A percentile compares a stretch with the other conserved stretches of the same genome.
phyloP scores from a whole-genome alignment of 352 stramenopile genomes.

The Globisporangium irregulare region DNA sequence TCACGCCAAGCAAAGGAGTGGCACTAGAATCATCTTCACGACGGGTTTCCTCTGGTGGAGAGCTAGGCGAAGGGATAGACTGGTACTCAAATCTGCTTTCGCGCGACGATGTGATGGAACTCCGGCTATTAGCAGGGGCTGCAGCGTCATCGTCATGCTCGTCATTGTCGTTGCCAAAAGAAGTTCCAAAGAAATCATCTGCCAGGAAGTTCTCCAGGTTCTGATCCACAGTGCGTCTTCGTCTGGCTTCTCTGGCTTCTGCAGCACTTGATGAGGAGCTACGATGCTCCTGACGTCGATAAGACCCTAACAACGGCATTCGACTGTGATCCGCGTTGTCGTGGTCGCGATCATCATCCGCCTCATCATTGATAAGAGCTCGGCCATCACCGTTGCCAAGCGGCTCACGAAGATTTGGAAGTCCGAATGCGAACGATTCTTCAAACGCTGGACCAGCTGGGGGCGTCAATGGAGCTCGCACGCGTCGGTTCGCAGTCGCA shows the following conservation, averaged over 20 bases:
- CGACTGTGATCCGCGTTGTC: constrained; percentile 51
- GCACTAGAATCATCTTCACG: constrained; percentile 4
- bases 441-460: constrained; percentile 28
- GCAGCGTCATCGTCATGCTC: constrained; percentile 24
- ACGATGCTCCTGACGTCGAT: constrained; percentile 24
- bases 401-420: constrained; percentile 28
- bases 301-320: constrained; percentile 51
- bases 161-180: constrained; percentile 28
- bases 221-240: constrained; percentile 28
- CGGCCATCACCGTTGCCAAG: constrained; percentile 20
- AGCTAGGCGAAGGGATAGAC: constrained; percentile 24
- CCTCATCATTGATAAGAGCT: constrained; percentile 33
- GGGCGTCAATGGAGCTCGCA: constrained; percentile 26
- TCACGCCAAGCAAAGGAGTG: constrained; percentile 33
- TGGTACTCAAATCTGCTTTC: constrained; percentile 9
- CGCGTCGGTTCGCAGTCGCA: constrained; percentile 1
- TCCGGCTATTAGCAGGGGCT: constrained; percentile 18
- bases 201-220: constrained; percentile 50
- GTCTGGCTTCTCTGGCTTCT: constrained; percentile 19
- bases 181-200: constrained; percentile 71
- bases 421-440: constrained; percentile 33
- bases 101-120: neutral
- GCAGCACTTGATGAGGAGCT: constrained; percentile 17
- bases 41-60: constrained; percentile 15
- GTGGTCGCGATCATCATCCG: constrained; percentile 19